Base-by-base conservation (phyloP, 2,329 filamentous ascomycete species). In the Rutstroemia sp. region DNA sequence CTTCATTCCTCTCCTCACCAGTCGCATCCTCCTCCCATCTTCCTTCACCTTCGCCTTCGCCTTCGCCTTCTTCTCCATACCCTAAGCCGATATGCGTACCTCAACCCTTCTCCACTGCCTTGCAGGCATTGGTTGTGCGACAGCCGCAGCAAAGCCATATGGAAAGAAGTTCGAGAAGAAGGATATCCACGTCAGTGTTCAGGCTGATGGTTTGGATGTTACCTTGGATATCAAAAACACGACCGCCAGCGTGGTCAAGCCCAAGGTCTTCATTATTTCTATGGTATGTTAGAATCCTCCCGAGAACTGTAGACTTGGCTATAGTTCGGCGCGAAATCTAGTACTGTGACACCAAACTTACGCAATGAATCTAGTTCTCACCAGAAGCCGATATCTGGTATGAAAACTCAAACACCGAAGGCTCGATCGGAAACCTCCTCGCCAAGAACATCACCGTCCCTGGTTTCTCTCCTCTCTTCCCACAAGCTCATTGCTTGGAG, bases 381-480 rank as follows among this genome's bases (percentile, higher is more conserved):
- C 80, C 81, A 0, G 84, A 87, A 71, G 81, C 78, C 8, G 71
- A 79, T 34, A 72, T 79, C 38, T 89, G 83, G 84, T 81, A 82
- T 67, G 67, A 72, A 10, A 80, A 80, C 42, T 71, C 80, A 39
- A 67, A 73, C 0, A 62, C 61, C 14, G 71, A 72, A 34, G 72
- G 72, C 1, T 69, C 72, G 69, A 53, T 80, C 57, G 85, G 74
- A 60, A 73, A 84, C 65, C 72, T 88, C 17, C 70, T 80, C 0
- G 78, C 77, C 1, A 71, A 76, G 40, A 82, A 82, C 60, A 73
- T 87, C 63, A 76, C 80, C 2, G 68, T 83, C 1, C 78, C 82
- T 0, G 85, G 85, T 1, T 73, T 87, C 10, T 87, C 83, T 0
- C 82, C 84, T 65, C 70, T 86, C 2, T 88, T 79, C 66, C 85